These are phyloP conservation scores for Croton setiger DNA, from an alignment of 441 rosid species.

Conservation along the genomic window DNA sequence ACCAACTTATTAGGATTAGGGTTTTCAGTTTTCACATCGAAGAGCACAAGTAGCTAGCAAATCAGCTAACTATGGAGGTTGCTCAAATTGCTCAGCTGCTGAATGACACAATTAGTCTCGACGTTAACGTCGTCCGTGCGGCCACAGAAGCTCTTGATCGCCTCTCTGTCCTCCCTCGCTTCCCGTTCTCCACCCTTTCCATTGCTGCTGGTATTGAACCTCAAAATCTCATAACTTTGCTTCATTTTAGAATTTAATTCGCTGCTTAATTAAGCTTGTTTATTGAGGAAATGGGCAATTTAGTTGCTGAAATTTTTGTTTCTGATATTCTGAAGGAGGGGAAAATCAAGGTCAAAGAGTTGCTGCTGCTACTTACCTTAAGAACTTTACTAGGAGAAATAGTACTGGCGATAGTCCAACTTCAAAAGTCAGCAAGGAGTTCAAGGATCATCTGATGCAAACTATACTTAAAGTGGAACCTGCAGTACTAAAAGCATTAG, in stretches of 20 bases:
- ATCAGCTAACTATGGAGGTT: conserved; percentile 33
- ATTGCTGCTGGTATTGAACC: conserved; percentile 45
- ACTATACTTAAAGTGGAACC: conserved; percentile 59
- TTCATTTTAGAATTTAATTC: not conserved
- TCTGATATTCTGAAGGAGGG: conserved; percentile 41
- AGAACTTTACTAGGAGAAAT: conserved; percentile 60
- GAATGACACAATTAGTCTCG: conserved; percentile 57
- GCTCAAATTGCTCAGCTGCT: conserved; percentile 47
- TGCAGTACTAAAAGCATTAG: conserved; percentile 62
- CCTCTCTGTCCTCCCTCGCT: conserved; percentile 56
- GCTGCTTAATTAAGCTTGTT: not conserved
- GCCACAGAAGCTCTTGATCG: conserved; percentile 67
- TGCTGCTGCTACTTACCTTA: conserved; percentile 81
- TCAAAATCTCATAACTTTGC: not conserved
- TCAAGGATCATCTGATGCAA: conserved; percentile 70
- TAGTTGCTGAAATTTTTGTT: not conserved
- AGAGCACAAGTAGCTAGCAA: not conserved
- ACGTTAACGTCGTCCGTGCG: conserved; percentile 44
- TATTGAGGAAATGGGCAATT: too few relatives aligned
- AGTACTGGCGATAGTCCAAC: conserved; percentile 30
- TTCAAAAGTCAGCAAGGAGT: conserved; percentile 57
- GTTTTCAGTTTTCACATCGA: conserved; percentile 19
- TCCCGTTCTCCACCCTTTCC: conserved; percentile 71
- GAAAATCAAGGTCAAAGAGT: conserved; percentile 55
- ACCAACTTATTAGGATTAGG: conserved; percentile 21